Percentiles rank a stretch among this genome's conserved stretches.
Evolutionary conservation across 768 basidiomycete genomes (phyloP).

Genomic region (Trametes elegans): DNA sequence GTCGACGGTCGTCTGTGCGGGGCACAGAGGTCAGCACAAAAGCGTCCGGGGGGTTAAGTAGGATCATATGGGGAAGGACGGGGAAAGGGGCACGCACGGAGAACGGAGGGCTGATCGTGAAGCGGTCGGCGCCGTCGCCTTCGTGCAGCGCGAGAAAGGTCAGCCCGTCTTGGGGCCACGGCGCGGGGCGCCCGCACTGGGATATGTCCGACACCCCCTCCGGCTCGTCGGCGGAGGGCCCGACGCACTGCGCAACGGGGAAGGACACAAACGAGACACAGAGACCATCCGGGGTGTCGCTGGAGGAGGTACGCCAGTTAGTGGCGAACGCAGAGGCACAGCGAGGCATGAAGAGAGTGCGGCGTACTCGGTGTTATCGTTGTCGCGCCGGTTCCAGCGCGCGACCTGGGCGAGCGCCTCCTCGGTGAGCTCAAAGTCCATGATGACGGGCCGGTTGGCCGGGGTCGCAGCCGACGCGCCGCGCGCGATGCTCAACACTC

Average conservation of each 20-base stretch:
- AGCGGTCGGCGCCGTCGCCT: background rate
- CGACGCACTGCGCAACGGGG: slow-evolving; percentile 3
- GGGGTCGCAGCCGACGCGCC: slow-evolving; percentile 2
- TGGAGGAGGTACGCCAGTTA: too few relatives aligned
- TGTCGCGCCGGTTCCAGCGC: slow-evolving; percentile 11
- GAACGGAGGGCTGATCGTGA: slow-evolving; percentile 18
- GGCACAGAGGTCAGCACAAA: background rate
- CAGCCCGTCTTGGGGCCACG: slow-evolving; percentile 14
- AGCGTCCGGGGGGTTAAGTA: too few relatives aligned
- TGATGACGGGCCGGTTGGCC: background rate
- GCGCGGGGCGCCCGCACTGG: background rate
- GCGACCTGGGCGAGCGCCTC: slow-evolving; percentile 5
- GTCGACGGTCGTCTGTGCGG: slow-evolving; percentile 3
- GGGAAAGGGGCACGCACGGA: background rate
- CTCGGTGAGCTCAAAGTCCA: slow-evolving; percentile 16
- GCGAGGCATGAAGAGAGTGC: background rate
- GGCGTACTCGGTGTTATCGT: slow-evolving; percentile 3
- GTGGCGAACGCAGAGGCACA: too few relatives aligned
- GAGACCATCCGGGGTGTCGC: slow-evolving; percentile 13
- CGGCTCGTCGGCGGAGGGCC: background rate
- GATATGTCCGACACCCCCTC: background rate
- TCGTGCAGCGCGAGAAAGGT: slow-evolving; percentile 1
- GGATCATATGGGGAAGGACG: background rate
- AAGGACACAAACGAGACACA: slow-evolving; percentile 20
- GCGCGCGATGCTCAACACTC: slow-evolving; percentile 2